These are phyloP conservation scores for Glycyrrhiza uralensis DNA, from an alignment of 306 rosid genomes.

Conservation along the genomic window DNA sequence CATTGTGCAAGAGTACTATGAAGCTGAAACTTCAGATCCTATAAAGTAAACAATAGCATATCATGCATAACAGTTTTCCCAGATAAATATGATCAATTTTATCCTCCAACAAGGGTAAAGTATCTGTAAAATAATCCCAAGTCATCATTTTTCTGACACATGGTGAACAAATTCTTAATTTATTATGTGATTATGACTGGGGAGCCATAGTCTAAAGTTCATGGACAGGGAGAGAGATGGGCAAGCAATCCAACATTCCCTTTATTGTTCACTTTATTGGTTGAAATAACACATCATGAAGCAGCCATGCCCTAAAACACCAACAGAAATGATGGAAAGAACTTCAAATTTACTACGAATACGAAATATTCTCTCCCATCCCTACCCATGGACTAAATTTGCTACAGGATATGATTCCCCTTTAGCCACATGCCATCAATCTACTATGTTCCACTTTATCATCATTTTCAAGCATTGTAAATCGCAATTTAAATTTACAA, in stretches of 20 bases:
- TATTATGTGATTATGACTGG: background rate
- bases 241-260: conserved; percentile 1
- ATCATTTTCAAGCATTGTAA: background rate
- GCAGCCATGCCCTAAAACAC: background rate
- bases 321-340: background rate
- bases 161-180: background rate
- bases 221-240: background rate
- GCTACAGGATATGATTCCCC: background rate
- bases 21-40: background rate
- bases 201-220: background rate
- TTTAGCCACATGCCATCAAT: background rate
- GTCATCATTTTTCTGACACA: background rate
- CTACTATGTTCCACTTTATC: background rate
- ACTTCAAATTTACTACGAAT: background rate
- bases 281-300: background rate
- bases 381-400: background rate
- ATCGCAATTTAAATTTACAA: background rate
- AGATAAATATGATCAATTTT: background rate
- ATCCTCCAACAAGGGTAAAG: background rate
- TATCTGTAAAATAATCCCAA: background rate
- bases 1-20: background rate
- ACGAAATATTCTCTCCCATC: background rate
- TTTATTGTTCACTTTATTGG: background rate
- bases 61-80: background rate
- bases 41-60: background rate